A percentile compares a stretch with the other conserved stretches of the same genome.
phyloP scores from a whole-genome alignment of 768 basidiomycete genomes.

The Mycena sanguinolenta region DNA sequence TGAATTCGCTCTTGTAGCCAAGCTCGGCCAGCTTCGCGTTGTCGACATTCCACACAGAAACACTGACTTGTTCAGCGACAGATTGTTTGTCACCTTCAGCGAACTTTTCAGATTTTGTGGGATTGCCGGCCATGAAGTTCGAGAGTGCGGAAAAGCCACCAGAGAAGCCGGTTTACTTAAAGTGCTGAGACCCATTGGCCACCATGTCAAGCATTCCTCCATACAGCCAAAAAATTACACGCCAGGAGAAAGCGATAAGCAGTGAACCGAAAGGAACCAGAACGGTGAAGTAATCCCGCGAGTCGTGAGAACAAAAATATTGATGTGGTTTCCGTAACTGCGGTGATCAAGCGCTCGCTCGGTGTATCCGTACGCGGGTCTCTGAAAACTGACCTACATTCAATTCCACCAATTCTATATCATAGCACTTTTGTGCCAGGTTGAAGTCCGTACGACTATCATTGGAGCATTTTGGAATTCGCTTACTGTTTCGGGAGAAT shows the following conservation, averaged over 20 bases:
- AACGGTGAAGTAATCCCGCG: too few species aligned
- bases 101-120: conserved; percentile 24
- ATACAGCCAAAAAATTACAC: conserved; percentile 13
- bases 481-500: conserved; percentile 17
- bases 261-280: neutral
- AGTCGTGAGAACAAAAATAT: too few species aligned
- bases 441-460: too few species aligned
- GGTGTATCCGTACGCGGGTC: too few species aligned
- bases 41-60: conserved; percentile 59
- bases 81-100: neutral
- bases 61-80: conserved; percentile 24
- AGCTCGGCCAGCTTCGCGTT: conserved; percentile 71
- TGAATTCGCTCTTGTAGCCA: conserved; percentile 81
- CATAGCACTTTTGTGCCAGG: neutral
- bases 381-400: too few species aligned
- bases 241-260: neutral
- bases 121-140: conserved; percentile 15
- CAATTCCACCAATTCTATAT: neutral
- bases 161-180: neutral
- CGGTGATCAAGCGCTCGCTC: too few species aligned
- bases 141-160: neutral
- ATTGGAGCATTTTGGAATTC: too few species aligned
- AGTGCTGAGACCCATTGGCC: neutral
- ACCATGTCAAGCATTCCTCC: neutral
- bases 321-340: too few species aligned